These are phyloP conservation scores for Nicotiana undulata DNA, from an alignment of 257 asterid species.

Conservation along the genomic window DNA sequence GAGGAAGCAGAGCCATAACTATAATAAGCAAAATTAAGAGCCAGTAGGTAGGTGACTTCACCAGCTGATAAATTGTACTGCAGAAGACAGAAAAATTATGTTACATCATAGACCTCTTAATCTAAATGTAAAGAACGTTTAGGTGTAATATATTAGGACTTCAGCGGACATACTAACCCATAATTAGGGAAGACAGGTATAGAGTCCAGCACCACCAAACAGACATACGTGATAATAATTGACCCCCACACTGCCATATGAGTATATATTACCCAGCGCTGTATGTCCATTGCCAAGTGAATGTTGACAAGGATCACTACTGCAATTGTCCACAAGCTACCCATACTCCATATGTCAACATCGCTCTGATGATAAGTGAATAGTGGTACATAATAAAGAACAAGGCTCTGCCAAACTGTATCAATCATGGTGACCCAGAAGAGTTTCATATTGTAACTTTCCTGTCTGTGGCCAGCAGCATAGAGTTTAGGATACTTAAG, in stretches of 20 bases:
- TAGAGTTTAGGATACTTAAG: slow-evolving; percentile 89
- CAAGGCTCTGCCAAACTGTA: slow-evolving; percentile 97
- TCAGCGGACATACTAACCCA: slow-evolving; percentile 50
- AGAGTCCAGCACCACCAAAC: slow-evolving; percentile 55
- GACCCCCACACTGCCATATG: slow-evolving; percentile 95
- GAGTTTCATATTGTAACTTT: slow-evolving; percentile 81
- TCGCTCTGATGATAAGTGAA: slow-evolving; percentile 65
- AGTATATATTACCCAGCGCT: slow-evolving; percentile 75
- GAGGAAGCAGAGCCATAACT: slow-evolving; percentile 81
- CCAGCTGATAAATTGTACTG: slow-evolving; percentile 83
- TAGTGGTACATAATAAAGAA: slow-evolving; percentile 76
- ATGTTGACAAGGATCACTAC: slow-evolving; percentile 83
- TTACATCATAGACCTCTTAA: background rate
- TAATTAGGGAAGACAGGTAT: slow-evolving; percentile 61
- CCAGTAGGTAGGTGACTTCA: slow-evolving; percentile 67
- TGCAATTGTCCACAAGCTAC: slow-evolving; percentile 95
- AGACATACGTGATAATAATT: slow-evolving; percentile 35
- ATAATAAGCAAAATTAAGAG: slow-evolving; percentile 64
- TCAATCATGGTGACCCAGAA: slow-evolving; percentile 95
- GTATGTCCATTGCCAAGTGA: slow-evolving; percentile 94
- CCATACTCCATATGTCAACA: slow-evolving; percentile 94
- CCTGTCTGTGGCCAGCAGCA: slow-evolving; percentile 81
- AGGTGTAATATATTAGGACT: background rate
- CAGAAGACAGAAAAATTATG: slow-evolving; percentile 19
- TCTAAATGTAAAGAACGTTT: background rate